Evolutionary conservation across 2,329 filamentous ascomycete species (phyloP), one percentile per base, ranked within the genome.

Genomic region (Lecanoromycetidae sp.): DNA sequence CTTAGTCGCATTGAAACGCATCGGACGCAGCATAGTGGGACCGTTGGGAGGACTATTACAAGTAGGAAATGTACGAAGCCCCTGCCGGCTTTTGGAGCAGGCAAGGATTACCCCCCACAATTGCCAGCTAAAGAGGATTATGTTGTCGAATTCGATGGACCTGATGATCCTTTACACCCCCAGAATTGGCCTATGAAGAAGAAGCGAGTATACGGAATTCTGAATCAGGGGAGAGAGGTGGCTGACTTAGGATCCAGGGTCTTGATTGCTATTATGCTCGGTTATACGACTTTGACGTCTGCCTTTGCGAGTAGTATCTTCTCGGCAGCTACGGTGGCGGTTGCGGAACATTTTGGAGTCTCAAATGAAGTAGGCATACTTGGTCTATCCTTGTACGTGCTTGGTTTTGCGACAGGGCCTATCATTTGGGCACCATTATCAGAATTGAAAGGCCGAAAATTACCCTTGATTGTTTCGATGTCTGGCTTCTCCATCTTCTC

Each of bases 151-250:
- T 94, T 94, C 59, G 82, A 88, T 56, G 87, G 87, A 0, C 81
- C 79, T 1, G 74, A 87, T 54, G 87, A 94, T 58, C 87, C 87
- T 2, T 60, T 88, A 51, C 87, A 94, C 63, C 82, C 86, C 1
- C 84, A 90, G 66, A 94, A 94, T 61, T 94, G 87, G 87, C 74
- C 83, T 0, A 59, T 84, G 45, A 76, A 68, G 60, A 88, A 84
- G 69, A 94, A 94, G 78, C 77, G 63, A 58, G 73, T 70, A 35
- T 12, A 4, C 8, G 22, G 8, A 19, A 4, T 35, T 12, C 55
- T 51, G 23, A 46, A 36, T 8, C 35, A 15, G 36, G 15, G 36
- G 60, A 62, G 10, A 46, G 55, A 57, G 54, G 3, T 56, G 54
- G n/a, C 44, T 55, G 25, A 57, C 62, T 41, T 55, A 64, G 12